Evolutionary conservation across 2,329 filamentous ascomycete species (phyloP), one percentile per base, ranked within the genome.

Genomic region (Ophiocordyceps robertsii): DNA sequence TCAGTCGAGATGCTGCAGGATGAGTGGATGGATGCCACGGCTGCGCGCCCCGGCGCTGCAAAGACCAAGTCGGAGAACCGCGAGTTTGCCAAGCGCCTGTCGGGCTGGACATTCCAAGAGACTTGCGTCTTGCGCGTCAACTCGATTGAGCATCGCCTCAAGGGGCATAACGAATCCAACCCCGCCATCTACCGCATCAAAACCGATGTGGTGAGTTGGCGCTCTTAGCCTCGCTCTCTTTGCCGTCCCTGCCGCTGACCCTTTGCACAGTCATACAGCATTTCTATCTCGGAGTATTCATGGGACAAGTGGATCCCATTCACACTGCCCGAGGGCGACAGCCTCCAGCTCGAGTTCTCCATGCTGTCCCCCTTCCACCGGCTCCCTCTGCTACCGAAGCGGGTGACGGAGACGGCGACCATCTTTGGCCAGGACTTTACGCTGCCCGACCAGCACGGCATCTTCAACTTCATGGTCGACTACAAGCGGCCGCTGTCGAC

Each of bases 311-410:
- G 81, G 69, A 65, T 69, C 6, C 84, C 89, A 38, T 95, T 88
- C 65, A 69, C 68, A 35, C 69, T 84, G 17, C 80, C 86, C 19
- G 57, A 71, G 9, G 70, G 66, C 47, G 92, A 98, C 59, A 72
- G 70, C 27, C 59, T 98, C 30, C 92, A 98, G 64, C 84, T 98
- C 47, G 92, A 98, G 64, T 95, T 96, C 71, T 89, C 81, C 68
- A 98, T 96, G 92, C 82, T 98, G 38, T 95, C 90, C 2, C 90
- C 92, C 44, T 96, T 95, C 77, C 83, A 95, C 68, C 89, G 92
- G 36, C 73, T 96, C 30, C 71, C 79, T 46, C 79, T 98, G 29
- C 54, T 67, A 9, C 74, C 77, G 13, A 61, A 69, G 10, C 62
- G 65, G 29, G 70, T 69, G 24, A 82, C 79, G 2, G 63, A 71